These are phyloP conservation scores for Rhododendron kiyosumense DNA, from an alignment of 148 eudicot species.

Conservation along the genomic window DNA sequence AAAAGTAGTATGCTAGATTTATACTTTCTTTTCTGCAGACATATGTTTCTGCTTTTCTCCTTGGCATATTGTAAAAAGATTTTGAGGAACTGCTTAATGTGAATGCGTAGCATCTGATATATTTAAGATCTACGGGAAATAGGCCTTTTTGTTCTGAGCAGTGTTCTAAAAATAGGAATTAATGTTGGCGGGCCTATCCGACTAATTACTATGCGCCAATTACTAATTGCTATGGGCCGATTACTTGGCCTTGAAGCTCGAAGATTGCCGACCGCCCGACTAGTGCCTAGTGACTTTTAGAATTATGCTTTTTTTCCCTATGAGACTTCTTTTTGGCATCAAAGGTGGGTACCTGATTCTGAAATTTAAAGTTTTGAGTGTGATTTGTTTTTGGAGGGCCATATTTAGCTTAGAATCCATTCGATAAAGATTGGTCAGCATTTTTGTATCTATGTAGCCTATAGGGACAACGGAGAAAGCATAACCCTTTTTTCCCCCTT, in stretches of 20 bases:
- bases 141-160: background rate
- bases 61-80: conserved; percentile 52
- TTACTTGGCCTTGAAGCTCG: too few relatives aligned
- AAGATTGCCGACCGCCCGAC: too few relatives aligned
- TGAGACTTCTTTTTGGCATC: conserved; percentile 22
- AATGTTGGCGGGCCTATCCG: too few relatives aligned
- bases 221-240: too few relatives aligned
- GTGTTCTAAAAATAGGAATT: too few relatives aligned
- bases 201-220: too few relatives aligned
- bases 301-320: conserved; percentile 21
- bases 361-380: conserved; percentile 4
- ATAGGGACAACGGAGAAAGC: conserved; percentile 27
- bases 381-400: conserved; percentile 38
- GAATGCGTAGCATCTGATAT: conserved; percentile 54
- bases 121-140: background rate
- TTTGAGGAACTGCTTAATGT: conserved; percentile 55
- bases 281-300: too few relatives aligned
- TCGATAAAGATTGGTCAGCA: conserved; percentile 28
- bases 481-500: conserved; percentile 18
- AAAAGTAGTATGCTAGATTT: conserved; percentile 11
- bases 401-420: conserved; percentile 29
- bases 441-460: conserved; percentile 32
- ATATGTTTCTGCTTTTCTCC: conserved; percentile 4
- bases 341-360: conserved; percentile 62
- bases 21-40: conserved; percentile 18